Base-by-base conservation (phyloP, 306 rosid species). In the Gillenia trifoliata region DNA sequence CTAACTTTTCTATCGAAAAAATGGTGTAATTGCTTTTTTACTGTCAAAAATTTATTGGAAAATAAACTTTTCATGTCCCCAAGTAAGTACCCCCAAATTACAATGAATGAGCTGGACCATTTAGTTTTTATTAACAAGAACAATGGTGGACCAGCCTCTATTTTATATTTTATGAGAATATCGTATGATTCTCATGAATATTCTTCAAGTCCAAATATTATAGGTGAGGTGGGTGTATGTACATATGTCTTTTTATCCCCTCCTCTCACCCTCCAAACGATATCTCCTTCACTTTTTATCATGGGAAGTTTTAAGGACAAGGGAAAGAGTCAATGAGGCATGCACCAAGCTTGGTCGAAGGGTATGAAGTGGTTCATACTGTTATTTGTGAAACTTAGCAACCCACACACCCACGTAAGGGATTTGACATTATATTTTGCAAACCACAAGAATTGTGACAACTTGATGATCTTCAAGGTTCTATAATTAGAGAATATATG, bases 401-500 rank as follows among this genome's bases (percentile, higher is more conserved):
- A 17, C 3, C 38, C 40, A 30, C 40, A 28, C 4, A 72, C 40
- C 23, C 26, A 19, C 25, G 20, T 45, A 45, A 45, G 20, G 4
- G 52, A 45, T 77, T 78, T 81, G 57, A 23, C 83, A 79, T 31
- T 76, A 72, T 74, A 72, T 50, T 10, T 64, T 15, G 43, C 41
- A 78, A 77, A 77, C 88, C 82, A 82, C 83, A 75, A 68, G 68
- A 81, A 34, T 4, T 75, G 10, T 9, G n/a, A 67, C 8, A 31
- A 36, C 36, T 68, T 74, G 52, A 45, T 43, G 31, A 40, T 52
- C 54, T 16, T 49, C 70, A 29, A 12, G 50, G 22, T 61, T 45
- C 20, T 55, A 3, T 28, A 29, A 13, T 6, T 9, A 29, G 22
- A 61, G 22, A 61, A 6, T 60, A 2, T 0, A 6, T 28, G 63